These are phyloP conservation scores for Karstenula rhodostoma DNA, from an alignment of 2,329 filamentous ascomycete genomes.

Conservation along the genomic window DNA sequence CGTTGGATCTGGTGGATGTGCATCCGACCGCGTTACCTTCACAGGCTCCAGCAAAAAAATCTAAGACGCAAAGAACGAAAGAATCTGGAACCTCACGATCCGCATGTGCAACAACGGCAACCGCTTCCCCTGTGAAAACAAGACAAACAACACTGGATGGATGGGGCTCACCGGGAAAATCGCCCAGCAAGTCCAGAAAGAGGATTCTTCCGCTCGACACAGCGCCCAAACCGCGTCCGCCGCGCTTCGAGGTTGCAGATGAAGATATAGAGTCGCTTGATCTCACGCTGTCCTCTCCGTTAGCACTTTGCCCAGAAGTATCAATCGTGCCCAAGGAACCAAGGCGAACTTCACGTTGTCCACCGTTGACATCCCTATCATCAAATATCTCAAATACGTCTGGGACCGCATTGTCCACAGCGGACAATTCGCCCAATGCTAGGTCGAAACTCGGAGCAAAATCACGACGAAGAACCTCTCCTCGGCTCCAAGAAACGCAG, in stretches of 20 bases:
- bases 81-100: constrained; percentile 14
- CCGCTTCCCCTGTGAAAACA: constrained; percentile 28
- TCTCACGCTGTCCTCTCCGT: constrained; percentile 39
- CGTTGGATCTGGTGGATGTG: constrained; percentile 37
- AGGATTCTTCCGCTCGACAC: constrained; percentile 13
- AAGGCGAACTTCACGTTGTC: constrained; percentile 17
- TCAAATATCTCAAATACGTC: constrained; percentile 34
- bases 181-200: constrained; percentile 31
- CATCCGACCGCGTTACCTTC: constrained; percentile 34
- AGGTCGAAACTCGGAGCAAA: not conserved
- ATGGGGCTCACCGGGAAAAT: constrained; percentile 34
- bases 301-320: not conserved
- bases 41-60: constrained; percentile 35
- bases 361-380: constrained; percentile 37
- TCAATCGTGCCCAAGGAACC: not conserved
- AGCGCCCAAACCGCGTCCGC: constrained; percentile 26
- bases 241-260: constrained; percentile 23
- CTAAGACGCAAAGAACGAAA: constrained; percentile 23
- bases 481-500: constrained; percentile 27
- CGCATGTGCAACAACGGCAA: constrained; percentile 23
- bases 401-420: constrained; percentile 15
- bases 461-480: constrained; percentile 29
- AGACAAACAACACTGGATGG: constrained; percentile 43
- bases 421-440: constrained; percentile 12
- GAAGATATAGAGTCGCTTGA: constrained; percentile 39